A percentile compares a stretch with the other conserved stretches of the same genome.
phyloP scores from a whole-genome alignment of 352 stramenopile genomes.

The Plasmopara halstedii region DNA sequence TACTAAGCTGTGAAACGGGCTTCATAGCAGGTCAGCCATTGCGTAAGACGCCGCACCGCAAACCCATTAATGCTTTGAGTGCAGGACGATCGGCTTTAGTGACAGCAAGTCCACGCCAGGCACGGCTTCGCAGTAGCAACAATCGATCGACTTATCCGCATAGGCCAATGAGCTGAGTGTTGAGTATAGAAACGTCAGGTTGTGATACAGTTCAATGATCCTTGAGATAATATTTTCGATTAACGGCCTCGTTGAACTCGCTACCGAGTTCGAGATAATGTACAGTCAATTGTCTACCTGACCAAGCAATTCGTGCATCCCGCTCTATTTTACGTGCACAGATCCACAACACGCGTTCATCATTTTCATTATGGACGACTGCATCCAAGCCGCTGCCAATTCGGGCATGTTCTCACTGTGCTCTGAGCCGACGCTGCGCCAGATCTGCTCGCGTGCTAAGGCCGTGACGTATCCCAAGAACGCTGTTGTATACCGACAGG shows the following conservation, averaged over 20 bases:
- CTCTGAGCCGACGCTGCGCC: constrained; percentile 70
- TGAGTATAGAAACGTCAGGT: too few relatives aligned
- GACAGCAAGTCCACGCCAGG: constrained; percentile 31
- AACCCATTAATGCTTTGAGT: constrained; percentile 34
- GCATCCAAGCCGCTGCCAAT: constrained; percentile 47
- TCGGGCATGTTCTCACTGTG: constrained; percentile 79
- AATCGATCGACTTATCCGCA: constrained; percentile 3
- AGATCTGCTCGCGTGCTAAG: constrained; percentile 59
- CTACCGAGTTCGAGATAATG: too few relatives aligned
- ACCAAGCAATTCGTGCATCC: too few relatives aligned
- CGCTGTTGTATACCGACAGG: constrained; percentile 71
- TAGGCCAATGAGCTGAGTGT: not conserved
- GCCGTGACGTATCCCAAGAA: constrained; percentile 67
- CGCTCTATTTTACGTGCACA: not conserved
- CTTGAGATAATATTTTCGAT: too few relatives aligned
- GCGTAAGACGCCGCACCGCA: constrained; percentile 42
- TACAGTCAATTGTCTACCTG: too few relatives aligned
- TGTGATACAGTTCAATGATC: too few relatives aligned
- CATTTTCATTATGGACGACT: constrained; percentile 42
- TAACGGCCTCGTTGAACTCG: not conserved
- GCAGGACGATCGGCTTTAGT: constrained; percentile 29
- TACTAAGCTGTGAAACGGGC: not conserved
- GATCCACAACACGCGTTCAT: not conserved
- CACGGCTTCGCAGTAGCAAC: constrained; percentile 23
- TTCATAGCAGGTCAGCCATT: constrained; percentile 13